Evolutionary conservation across 2,329 filamentous ascomycete species (phyloP), one percentile per base, ranked within the genome.

Genomic region (Cladosporium halotolerans): DNA sequence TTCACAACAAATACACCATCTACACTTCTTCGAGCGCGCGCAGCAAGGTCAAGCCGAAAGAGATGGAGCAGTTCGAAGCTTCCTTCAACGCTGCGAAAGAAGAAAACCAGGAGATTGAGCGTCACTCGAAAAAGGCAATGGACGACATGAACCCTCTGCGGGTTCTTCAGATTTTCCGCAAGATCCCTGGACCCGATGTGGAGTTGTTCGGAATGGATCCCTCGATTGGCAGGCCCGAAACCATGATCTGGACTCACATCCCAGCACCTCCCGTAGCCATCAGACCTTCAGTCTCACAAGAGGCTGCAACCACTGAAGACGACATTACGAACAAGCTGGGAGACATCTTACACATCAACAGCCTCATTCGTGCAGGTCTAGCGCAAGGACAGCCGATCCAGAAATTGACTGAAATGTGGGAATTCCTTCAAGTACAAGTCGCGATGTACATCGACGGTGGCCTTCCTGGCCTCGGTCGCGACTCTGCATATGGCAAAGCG

Each of bases 381-480:
- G 79, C 86, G 56, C 90, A 89, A 61, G 92, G 92, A 9, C 88
- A 91, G 11, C 84, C 89, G 0, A 80, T 99, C 2, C 82, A 87
- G 60, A 95, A 89, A 1, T 88, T 97, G 53, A 95, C 97, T 84
- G 93, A 99, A 68, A 90, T 96, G 63, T 99, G 93, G 93, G 93
- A 99, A 66, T 97, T 92, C 64, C 76, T 99, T 56, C 92, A 97
- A 66, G 79, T 96, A 8, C 91, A 97, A 65, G 88, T 97, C 56
- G 93, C 92, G 56, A 90, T 97, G 79, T 97, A 99, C 68, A 92
- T 99, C 69, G 97, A 99, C 74, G 96, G 91, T 58, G 91, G 96
- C 63, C 85, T 95, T 2, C 93, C 93, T 0, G 92, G 92, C 28
- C 79, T 99, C n/a, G 65, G 65, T 23, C 85, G 91, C 62, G 89